A percentile compares a stretch with the other conserved stretches of the same genome.
Evolutionary conservation across 495 filamentous ascomycete species (phyloP).

Genomic region (Chaetomium fimeti): DNA sequence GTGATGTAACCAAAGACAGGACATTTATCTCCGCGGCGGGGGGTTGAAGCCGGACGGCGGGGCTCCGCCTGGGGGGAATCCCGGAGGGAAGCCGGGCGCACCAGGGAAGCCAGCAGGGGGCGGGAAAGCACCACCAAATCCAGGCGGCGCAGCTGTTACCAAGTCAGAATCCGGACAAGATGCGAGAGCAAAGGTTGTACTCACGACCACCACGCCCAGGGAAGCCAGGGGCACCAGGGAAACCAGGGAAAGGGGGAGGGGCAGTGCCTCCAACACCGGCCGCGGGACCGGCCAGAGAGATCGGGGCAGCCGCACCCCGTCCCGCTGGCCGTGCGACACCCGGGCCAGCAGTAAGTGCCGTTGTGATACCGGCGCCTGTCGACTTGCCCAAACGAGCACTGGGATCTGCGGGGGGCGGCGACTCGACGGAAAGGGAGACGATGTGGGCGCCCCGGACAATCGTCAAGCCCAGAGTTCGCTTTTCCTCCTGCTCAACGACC

Average conservation of each 20-base stretch:
- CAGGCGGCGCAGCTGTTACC: conserved; percentile 58
- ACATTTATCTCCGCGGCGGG: conserved; percentile 61
- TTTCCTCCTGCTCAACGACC: conserved; percentile 87
- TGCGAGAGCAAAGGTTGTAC: conserved; percentile 31
- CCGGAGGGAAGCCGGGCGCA: conserved; percentile 52
- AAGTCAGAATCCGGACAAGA: neutral
- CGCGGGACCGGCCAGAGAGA: conserved; percentile 83
- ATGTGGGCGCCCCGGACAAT: conserved; percentile 94
- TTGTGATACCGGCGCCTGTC: conserved; percentile 63
- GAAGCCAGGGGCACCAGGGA: conserved; percentile 71
- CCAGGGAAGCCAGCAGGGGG: conserved; percentile 51
- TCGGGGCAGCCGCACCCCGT: conserved; percentile 69
- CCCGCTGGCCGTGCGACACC: conserved; percentile 92
- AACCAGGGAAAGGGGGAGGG: conserved; percentile 67
- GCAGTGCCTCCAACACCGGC: conserved; percentile 81
- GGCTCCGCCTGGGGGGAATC: conserved; percentile 50
- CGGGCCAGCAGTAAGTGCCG: conserved; percentile 75
- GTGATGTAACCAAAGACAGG: conserved; percentile 25
- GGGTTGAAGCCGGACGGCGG: conserved; percentile 67
- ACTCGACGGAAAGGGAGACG: conserved; percentile 91
- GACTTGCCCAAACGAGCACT: conserved; percentile 81
- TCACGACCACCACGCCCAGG: conserved; percentile 73
- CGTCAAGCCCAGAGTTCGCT: conserved; percentile 89
- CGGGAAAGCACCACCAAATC: conserved; percentile 56
- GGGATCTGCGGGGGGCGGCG: conserved; percentile 92